These are phyloP conservation scores for Nitzschia sp. DNA, from an alignment of 108 stramenopile genomes.

Conservation along the genomic window DNA sequence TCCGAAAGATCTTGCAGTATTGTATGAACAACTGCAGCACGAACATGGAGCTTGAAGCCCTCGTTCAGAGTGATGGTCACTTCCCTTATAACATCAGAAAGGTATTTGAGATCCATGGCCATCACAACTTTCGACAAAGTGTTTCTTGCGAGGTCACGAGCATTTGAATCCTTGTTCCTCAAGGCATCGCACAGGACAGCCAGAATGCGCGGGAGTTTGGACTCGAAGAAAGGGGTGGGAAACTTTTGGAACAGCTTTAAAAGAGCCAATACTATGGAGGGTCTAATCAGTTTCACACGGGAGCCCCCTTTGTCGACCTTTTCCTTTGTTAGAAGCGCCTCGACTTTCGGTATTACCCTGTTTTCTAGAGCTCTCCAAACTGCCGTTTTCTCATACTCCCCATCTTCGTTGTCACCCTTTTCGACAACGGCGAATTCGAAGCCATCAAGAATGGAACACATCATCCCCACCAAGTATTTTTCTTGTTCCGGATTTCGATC, in stretches of 20 bases:
- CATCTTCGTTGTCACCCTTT: constrained; percentile 14
- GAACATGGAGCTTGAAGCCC: constrained; percentile 91
- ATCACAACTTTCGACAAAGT: constrained; percentile 83
- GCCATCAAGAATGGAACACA: constrained; percentile 80
- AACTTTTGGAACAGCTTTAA: constrained; percentile 89
- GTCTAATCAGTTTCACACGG: constrained; percentile 68
- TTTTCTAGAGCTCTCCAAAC: constrained; percentile 77
- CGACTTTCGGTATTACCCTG: constrained; percentile 77
- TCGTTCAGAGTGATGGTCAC: constrained; percentile 77
- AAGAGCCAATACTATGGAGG: constrained; percentile 86
- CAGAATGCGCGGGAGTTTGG: constrained; percentile 75
- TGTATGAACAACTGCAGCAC: constrained; percentile 78
- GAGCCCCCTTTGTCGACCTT: constrained; percentile 66
- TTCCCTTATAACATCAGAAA: constrained; percentile 78
- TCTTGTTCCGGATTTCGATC: constrained; percentile 75
- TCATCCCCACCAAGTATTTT: constrained; percentile 61
- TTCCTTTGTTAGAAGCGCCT: constrained; percentile 72
- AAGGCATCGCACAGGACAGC: constrained; percentile 84
- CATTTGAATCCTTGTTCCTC: constrained; percentile 78
- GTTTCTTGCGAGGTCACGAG: constrained; percentile 81
- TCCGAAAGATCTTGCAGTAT: constrained; percentile 69
- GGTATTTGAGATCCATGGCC: constrained; percentile 70
- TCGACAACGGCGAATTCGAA: constrained; percentile 79
- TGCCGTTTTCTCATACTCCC: constrained; percentile 27
- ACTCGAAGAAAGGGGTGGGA: constrained; percentile 63